A percentile compares a stretch with the other conserved stretches of the same genome.
Evolutionary conservation across 768 basidiomycete species (phyloP).

Genomic region (Hygrocybe punicea): DNA sequence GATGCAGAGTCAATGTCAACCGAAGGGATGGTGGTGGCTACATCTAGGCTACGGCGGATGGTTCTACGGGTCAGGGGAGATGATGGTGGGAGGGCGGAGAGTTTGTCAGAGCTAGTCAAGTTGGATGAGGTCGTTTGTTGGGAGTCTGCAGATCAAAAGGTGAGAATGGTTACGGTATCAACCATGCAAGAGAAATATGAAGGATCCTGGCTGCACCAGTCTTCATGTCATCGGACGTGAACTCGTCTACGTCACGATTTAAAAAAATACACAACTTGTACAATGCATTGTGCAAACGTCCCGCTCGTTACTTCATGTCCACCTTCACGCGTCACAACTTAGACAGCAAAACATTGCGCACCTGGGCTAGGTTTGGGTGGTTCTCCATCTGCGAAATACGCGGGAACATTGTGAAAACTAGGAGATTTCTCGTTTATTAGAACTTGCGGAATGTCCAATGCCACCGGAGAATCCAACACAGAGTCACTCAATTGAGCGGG

Average conservation of each 20-base stretch:
- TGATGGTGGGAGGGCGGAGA: constrained; percentile 38
- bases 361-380: neutral
- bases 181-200: too few species aligned
- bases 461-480: neutral
- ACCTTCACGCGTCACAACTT: neutral
- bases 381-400: neutral
- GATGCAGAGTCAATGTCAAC: constrained; percentile 27
- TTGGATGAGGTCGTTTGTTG: constrained; percentile 33
- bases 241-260: too few species aligned
- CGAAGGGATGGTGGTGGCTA: constrained; percentile 39
- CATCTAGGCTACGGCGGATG: constrained; percentile 42
- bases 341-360: neutral
- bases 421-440: neutral
- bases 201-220: too few species aligned
- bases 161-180: neutral
- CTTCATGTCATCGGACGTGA: neutral
- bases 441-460: too few species aligned
- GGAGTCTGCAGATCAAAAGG: neutral
- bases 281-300: too few species aligned
- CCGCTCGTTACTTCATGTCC: too few species aligned
- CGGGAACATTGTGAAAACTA: neutral
- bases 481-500: neutral
- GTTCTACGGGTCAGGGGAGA: constrained; percentile 32
- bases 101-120: constrained; percentile 45
- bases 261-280: too few species aligned